Base-by-base conservation (phyloP, 768 basidiomycete genomes). In the Mycena olivaceomarginata region DNA sequence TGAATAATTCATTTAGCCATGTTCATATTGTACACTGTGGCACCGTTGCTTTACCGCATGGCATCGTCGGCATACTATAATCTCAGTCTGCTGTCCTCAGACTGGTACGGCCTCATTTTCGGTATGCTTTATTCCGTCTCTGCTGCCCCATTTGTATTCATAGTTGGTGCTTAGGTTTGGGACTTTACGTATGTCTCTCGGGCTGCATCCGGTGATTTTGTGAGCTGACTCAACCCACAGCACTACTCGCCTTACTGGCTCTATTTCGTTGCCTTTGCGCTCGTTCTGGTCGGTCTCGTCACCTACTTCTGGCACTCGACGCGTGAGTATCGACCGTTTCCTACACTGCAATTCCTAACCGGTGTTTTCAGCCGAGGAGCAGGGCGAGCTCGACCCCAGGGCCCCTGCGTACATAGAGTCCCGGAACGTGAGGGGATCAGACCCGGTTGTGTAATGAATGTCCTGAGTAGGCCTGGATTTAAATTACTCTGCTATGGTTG, bases 51-150 rank as follows among this genome's bases (percentile, higher is more conserved):
- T 53, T 97, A 97, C 85, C 94, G 96, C 73, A 89, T 95, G 84
- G 94, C 96, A 15, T 97, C 96, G 0, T 96, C 95, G 20, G 92
- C 95, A 9, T 97, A 93, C 87, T 97, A 93, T 86, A 97, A 97
- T 82, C 89, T 97, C 77, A 95, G 94, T 80, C 85, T 97, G 12
- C 91, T 97, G n/a, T 94, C 96, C 16, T 94, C 94, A 82, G 96
- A 97, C 85, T 97, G 97, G 80, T 97, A 94, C 81, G 95, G 96
- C 41, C 89, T 97, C 66, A 88, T 97, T 25, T 96, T 97, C 81
- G 96, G 90, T 89, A 76, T 15, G 87, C 82, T 66, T 4, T 81
- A 80, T 31, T 74, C n/a, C 11, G 18, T 9, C 20, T 59, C 41
- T 45, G n/a, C 48, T 70, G 53, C 64, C 16, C 48, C 65, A 60